phyloP scores from a whole-genome alignment of 306 rosid species.

The Benincasa hispida region DNA sequence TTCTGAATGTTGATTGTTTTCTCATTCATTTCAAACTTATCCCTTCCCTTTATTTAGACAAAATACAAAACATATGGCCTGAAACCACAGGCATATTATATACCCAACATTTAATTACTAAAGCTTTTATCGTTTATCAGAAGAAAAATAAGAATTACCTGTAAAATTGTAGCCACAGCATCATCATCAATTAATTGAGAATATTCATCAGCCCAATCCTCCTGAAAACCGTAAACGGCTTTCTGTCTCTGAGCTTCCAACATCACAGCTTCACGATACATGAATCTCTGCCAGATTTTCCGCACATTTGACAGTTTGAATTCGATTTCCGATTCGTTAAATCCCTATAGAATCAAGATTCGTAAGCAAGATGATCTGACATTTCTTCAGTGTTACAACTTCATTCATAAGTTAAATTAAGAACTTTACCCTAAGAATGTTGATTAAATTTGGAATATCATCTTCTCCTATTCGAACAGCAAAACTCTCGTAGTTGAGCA shows the following conservation, averaged over 20 bases:
- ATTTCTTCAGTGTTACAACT: neutral
- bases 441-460: constrained; percentile 63
- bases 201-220: constrained; percentile 63
- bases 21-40: neutral
- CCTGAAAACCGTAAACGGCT: constrained; percentile 24
- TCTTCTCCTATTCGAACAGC: constrained; percentile 71
- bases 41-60: neutral
- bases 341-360: constrained; percentile 29
- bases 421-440: constrained; percentile 50
- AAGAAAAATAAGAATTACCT: constrained; percentile 31
- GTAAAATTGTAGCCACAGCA: constrained; percentile 51
- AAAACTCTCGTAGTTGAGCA: constrained; percentile 74
- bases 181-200: constrained; percentile 51
- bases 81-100: neutral
- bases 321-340: constrained; percentile 63
- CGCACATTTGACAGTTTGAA: constrained; percentile 54
- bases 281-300: constrained; percentile 77
- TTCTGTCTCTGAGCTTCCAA: constrained; percentile 92
- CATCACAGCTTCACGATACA: constrained; percentile 65
- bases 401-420: neutral
- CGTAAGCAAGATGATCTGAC: neutral
- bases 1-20: neutral
- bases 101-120: neutral
- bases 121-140: neutral
- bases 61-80: neutral